Evolutionary conservation across 345 rosid species (phyloP), one percentile per base, ranked within the genome.

Genomic region (Eutrema yunnanense): DNA sequence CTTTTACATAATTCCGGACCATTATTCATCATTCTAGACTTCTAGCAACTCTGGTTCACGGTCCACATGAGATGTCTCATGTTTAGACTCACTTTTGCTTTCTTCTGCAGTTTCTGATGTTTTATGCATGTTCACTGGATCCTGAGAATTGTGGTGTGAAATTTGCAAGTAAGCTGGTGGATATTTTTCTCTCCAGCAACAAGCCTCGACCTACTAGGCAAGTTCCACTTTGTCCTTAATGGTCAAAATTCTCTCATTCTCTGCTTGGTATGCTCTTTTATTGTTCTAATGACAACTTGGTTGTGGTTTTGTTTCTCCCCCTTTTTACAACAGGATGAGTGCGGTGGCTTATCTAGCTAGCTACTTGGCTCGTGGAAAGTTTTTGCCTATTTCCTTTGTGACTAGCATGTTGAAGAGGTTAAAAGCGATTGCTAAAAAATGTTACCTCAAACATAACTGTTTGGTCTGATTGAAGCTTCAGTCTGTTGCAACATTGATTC

Each of bases 331-430:
- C 86, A 91, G 97, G 88, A 93, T 89, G 96, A 93, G 89, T 85
- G 88, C 97, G 8, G 91, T 82, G 65, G 86, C 96, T 50, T 94
- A 91, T 84, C 95, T 94, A 68, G 90, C 96, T 71, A 94, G 98
- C 80, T 94, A 83, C 76, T 73, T 94, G 84, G 84, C 97, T 49
- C 91, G 96, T 5, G 98, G 83, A 42, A 94, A 86, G 80, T 89
- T 91, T 77, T 66, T 91, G 43, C 71, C 87, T 5, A 72, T 84
- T 75, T 78, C 84, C 60, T 76, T 79, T 65, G 75, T 89, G 55
- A 69, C 82, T 41, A 79, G 27, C 79, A 65, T 80, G 38, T 77
- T 91, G 69, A 83, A 82, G 82, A 91, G 98, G 97, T 77, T 42
- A 22, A 19, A 69, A 47, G 0, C 9, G 9, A 12, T 33, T 71